Evolutionary conservation across 2,329 filamentous ascomycete species (phyloP).

Genomic region (Fusarium sublunatum): DNA sequence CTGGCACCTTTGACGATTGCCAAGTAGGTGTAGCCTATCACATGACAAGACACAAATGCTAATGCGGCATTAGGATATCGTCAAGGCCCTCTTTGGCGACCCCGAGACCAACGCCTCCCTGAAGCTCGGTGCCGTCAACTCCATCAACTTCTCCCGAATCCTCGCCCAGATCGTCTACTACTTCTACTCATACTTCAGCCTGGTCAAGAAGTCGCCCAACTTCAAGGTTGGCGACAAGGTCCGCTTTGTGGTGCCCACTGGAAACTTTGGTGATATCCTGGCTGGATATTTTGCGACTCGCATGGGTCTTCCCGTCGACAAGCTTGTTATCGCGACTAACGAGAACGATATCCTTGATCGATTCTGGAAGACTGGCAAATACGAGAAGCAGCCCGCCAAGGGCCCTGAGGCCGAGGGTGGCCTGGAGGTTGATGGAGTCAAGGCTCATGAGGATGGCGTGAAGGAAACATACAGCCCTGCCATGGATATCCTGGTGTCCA

Average conservation of each 20-base stretch:
- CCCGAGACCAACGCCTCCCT: slow-evolving; percentile 82
- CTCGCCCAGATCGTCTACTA: slow-evolving; percentile 98
- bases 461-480: slow-evolving; percentile 94
- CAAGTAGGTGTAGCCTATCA: slow-evolving; percentile 64
- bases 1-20: slow-evolving; percentile 95
- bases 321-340: slow-evolving; percentile 93
- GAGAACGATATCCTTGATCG: slow-evolving; percentile 97
- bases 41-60: not conserved
- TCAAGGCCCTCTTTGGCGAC: slow-evolving; percentile 93
- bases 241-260: slow-evolving; percentile 90
- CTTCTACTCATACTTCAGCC: slow-evolving; percentile 91
- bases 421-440: slow-evolving; percentile 70
- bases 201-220: slow-evolving; percentile 69
- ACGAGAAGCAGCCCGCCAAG: slow-evolving; percentile 82
- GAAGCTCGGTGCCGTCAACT: slow-evolving; percentile 93
- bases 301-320: slow-evolving; percentile 90
- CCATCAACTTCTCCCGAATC: slow-evolving; percentile 96
- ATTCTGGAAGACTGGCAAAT: slow-evolving; percentile 90
- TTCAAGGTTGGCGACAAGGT: slow-evolving; percentile 76
- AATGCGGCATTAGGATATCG: slow-evolving; percentile 61
- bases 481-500: slow-evolving; percentile 97
- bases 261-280: slow-evolving; percentile 94
- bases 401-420: slow-evolving; percentile 70
- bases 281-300: slow-evolving; percentile 91
- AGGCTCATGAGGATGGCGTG: slow-evolving; percentile 77